phyloP scores from a whole-genome alignment of 2,329 filamentous ascomycete genomes.

The Zymoseptoria crescenta region DNA sequence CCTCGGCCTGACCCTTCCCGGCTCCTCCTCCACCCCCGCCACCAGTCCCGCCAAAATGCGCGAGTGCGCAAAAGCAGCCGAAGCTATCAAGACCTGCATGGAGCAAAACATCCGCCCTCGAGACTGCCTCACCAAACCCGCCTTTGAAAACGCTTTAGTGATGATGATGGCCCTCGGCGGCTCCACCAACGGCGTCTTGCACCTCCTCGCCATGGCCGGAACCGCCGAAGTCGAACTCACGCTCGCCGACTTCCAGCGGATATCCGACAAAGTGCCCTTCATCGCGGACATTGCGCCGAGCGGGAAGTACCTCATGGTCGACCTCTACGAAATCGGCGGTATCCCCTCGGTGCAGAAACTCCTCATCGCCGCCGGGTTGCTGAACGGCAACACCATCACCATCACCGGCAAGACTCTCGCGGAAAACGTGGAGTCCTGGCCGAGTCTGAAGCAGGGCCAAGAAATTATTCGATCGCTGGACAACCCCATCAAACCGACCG shows the following conservation, averaged over 20 bases:
- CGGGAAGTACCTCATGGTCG: conserved; percentile 80
- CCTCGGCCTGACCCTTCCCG: conserved; percentile 74
- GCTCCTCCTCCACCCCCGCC: conserved; percentile 76
- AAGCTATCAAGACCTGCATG: conserved; percentile 72
- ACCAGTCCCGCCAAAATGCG: conserved; percentile 74
- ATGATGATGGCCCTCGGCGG: conserved; percentile 90
- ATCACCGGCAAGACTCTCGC: conserved; percentile 78
- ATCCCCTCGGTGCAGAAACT: conserved; percentile 81
- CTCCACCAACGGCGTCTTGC: conserved; percentile 80
- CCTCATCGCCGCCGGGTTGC: conserved; percentile 64
- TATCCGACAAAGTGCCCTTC: conserved; percentile 75
- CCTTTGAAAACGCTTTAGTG: conserved; percentile 82
- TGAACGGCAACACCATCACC: conserved; percentile 72
- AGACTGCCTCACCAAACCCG: conserved; percentile 68
- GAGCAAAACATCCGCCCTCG: conserved; percentile 73
- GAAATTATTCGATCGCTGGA: conserved; percentile 71
- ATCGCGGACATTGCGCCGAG: conserved; percentile 78
- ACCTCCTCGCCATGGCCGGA: conserved; percentile 84
- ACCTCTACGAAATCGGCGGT: conserved; percentile 78
- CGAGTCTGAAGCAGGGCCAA: conserved; percentile 67
- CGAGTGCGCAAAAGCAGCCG: conserved; percentile 74
- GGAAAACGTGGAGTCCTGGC: conserved; percentile 71
- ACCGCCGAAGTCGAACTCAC: conserved; percentile 70
- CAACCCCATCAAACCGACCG: conserved; percentile 78
- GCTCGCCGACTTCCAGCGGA: conserved; percentile 73